Conservation (phyloP, 2,329 filamentous ascomycete genomes). For the Penicillium sp. region DNA sequence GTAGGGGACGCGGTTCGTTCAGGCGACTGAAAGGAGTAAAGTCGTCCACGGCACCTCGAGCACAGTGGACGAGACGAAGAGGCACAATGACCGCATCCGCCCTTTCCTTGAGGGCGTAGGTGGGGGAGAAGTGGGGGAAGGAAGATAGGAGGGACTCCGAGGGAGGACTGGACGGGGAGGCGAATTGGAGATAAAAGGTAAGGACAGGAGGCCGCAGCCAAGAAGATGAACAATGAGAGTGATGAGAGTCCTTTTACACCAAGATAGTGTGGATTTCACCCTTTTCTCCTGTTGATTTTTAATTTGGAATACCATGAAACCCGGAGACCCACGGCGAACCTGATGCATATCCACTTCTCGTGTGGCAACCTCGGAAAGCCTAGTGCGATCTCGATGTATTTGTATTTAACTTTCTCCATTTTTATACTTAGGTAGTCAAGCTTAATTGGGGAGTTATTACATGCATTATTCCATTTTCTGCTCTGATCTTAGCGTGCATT, state of each 20-base stretch:
- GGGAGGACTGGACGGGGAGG: conserved; percentile 1
- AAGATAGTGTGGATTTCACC: background rate
- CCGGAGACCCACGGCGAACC: conserved; percentile 16
- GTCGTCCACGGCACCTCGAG: conserved; percentile 32
- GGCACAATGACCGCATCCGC: conserved; percentile 32
- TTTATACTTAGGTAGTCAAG: background rate
- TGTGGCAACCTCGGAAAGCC: background rate
- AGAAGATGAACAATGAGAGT: background rate
- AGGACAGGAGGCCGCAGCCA: conserved; percentile 5
- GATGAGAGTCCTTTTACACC: background rate
- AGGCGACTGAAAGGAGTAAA: conserved; percentile 16
- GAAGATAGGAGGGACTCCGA: background rate
- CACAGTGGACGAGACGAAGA: conserved; percentile 30
- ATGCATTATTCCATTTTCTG: background rate
- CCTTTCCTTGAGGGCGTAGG: conserved; percentile 3
- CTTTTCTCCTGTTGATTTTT: background rate
- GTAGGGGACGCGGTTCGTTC: conserved; percentile 2
- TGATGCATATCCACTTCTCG: conserved; percentile 10
- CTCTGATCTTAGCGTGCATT: background rate
- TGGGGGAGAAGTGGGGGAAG: conserved; percentile 3
- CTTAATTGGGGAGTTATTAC: background rate
- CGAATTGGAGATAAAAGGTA: conserved; percentile 8
- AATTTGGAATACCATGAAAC: conserved; percentile 10
- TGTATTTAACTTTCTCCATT: background rate
- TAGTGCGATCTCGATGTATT: background rate